A percentile compares a stretch with the other conserved stretches of the same genome.
These are phyloP conservation scores for Solanum piurae DNA, from an alignment of 257 asterid species.

Conservation along the genomic window DNA sequence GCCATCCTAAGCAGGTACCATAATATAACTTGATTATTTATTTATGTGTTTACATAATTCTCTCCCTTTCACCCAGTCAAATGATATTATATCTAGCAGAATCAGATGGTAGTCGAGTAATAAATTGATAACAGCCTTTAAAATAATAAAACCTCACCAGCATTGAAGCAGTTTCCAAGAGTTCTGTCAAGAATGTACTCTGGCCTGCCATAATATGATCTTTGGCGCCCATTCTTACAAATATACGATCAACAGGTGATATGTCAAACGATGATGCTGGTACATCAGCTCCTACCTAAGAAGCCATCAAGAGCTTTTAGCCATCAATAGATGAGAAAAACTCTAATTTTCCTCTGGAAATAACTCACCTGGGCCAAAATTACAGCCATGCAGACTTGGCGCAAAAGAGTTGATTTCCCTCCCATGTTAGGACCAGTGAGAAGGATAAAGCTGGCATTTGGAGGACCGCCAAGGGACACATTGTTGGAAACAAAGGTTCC, in stretches of 20 bases:
- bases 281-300: constrained; percentile 89
- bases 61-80: neutral
- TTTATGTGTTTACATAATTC: neutral
- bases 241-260: constrained; percentile 75
- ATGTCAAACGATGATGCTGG: constrained; percentile 72
- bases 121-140: neutral
- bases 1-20: neutral
- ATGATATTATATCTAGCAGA: neutral
- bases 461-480: constrained; percentile 68
- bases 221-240: constrained; percentile 98
- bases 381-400: constrained; percentile 90
- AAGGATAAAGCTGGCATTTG: constrained; percentile 61
- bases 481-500: constrained; percentile 84
- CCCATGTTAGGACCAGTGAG: constrained; percentile 99
- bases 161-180: constrained; percentile 90
- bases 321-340: constrained; percentile 5
- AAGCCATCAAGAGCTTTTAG: constrained; percentile 14
- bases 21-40: neutral
- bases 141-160: constrained; percentile 41
- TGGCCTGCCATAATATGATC: constrained; percentile 97
- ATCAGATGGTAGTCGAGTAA: neutral
- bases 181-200: constrained; percentile 94
- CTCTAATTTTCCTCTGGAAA: neutral
- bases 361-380: constrained; percentile 81
- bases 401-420: constrained; percentile 93